These are phyloP conservation scores for Claviceps monticola DNA, from an alignment of 2,329 filamentous ascomycete genomes.

Conservation along the genomic window DNA sequence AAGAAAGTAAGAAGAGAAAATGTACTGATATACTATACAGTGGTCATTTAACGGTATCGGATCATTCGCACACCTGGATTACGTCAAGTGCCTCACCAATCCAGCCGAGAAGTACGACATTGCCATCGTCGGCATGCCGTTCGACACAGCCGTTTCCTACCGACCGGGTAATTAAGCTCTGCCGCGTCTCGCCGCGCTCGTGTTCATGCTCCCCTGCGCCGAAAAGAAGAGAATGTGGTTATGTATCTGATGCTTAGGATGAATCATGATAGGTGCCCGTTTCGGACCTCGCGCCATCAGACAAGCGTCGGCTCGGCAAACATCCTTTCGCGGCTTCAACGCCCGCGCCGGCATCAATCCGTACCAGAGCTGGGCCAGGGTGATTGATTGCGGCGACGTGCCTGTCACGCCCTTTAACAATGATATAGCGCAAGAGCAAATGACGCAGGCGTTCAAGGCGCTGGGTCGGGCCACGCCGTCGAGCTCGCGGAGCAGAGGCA, in stretches of 20 bases:
- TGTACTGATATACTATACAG: slow-evolving; percentile 9
- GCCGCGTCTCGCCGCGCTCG: neutral
- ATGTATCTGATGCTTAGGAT: too few relatives aligned
- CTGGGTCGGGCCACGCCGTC: slow-evolving; percentile 35
- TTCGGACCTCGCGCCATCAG: slow-evolving; percentile 84
- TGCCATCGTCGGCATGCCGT: slow-evolving; percentile 57
- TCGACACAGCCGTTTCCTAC: slow-evolving; percentile 61
- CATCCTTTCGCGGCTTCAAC: slow-evolving; percentile 65
- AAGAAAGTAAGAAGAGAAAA: neutral
- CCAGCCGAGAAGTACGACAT: slow-evolving; percentile 54
- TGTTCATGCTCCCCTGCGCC: too few relatives aligned
- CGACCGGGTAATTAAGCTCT: slow-evolving; percentile 38
- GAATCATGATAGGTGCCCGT: slow-evolving; percentile 43
- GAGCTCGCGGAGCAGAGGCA: slow-evolving; percentile 17
- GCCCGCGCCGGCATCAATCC: slow-evolving; percentile 71
- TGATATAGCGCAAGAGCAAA: slow-evolving; percentile 63
- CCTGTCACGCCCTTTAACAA: slow-evolving; percentile 82
- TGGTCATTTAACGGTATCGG: slow-evolving; percentile 56
- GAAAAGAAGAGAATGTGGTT: too few relatives aligned
- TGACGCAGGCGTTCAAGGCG: slow-evolving; percentile 67
- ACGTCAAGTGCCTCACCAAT: slow-evolving; percentile 55
- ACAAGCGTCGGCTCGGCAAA: slow-evolving; percentile 69
- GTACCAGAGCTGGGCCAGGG: slow-evolving; percentile 65
- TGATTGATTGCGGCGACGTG: slow-evolving; percentile 85
- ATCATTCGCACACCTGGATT: slow-evolving; percentile 57